These are phyloP conservation scores for Mrakiaceae sp. DNA, from an alignment of 1,284 basidiomycete genomes.

Conservation along the genomic window DNA sequence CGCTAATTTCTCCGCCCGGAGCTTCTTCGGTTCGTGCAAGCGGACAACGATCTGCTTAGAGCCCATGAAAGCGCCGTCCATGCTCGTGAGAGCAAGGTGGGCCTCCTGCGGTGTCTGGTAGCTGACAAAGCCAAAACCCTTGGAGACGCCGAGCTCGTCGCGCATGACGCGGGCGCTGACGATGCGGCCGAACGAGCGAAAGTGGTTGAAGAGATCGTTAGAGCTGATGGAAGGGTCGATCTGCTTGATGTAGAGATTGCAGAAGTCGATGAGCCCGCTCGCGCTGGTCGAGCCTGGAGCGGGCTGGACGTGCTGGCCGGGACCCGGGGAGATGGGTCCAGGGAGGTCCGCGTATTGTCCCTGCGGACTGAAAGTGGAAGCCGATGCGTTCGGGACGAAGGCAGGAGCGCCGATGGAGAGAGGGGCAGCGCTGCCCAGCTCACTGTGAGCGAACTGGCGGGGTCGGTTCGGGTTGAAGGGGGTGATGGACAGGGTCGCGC, in stretches of 20 bases:
- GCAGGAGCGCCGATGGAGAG: conserved; percentile 4
- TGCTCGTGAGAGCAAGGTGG: conserved; percentile 54
- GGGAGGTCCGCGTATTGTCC: too few species aligned
- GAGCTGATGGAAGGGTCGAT: conserved; percentile 74
- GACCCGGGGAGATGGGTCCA: conserved; percentile 29
- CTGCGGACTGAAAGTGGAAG: neutral
- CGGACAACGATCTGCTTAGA: conserved; percentile 70
- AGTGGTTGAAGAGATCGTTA: conserved; percentile 65
- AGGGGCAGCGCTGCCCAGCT: neutral
- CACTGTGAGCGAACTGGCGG: too few species aligned
- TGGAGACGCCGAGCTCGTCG: conserved; percentile 67
- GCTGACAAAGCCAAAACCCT: conserved; percentile 92
- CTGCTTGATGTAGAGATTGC: conserved; percentile 73
- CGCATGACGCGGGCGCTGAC: conserved; percentile 90
- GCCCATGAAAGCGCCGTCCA: conserved; percentile 60
- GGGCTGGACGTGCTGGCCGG: conserved; percentile 76
- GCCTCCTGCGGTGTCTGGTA: conserved; percentile 75
- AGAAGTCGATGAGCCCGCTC: conserved; percentile 78
- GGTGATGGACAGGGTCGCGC: conserved; percentile 2
- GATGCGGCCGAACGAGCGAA: conserved; percentile 73
- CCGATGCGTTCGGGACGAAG: neutral
- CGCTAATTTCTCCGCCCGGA: conserved; percentile 75
- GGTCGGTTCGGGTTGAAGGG: conserved; percentile 8
- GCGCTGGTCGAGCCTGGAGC: conserved; percentile 67
- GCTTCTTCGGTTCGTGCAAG: conserved; percentile 76